These are phyloP conservation scores for Fusarium sp. DNA, from an alignment of 2,329 filamentous ascomycete species.

Conservation along the genomic window DNA sequence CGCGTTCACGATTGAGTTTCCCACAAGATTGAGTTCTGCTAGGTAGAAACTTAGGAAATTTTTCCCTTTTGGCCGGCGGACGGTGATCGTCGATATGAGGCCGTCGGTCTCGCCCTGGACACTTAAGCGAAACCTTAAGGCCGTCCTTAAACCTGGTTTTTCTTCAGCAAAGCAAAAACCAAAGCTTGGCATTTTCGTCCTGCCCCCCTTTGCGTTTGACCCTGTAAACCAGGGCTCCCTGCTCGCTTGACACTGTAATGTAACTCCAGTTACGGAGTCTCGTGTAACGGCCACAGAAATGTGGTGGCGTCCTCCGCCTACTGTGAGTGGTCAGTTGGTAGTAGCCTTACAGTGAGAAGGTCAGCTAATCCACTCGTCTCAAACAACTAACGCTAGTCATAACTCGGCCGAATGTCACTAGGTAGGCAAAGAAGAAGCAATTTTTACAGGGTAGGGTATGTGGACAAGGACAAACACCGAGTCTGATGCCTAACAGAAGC, in stretches of 20 bases:
- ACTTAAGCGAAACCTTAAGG: background rate
- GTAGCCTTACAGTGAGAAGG: background rate
- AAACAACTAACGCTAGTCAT: background rate
- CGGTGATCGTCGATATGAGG: background rate
- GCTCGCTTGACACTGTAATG: background rate
- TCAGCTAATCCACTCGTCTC: background rate
- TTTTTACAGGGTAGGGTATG: background rate
- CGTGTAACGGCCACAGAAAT: background rate
- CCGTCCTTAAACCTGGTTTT: background rate
- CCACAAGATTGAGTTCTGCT: background rate
- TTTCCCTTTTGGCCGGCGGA: background rate
- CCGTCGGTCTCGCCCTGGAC: background rate
- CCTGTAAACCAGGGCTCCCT: background rate
- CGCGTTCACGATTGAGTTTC: background rate
- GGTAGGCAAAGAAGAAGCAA: background rate
- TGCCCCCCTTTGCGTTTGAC: background rate
- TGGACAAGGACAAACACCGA: background rate
- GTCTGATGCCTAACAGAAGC: background rate
- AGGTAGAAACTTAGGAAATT: background rate
- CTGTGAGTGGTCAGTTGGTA: background rate
- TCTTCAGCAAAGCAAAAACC: background rate
- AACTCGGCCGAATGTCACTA: slow-evolving; percentile 3
- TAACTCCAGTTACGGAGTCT: background rate
- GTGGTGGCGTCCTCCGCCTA: background rate
- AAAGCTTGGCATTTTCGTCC: slow-evolving; percentile 3